Base-by-base conservation (phyloP, 345 rosid genomes). In the Corymbia maculata region DNA sequence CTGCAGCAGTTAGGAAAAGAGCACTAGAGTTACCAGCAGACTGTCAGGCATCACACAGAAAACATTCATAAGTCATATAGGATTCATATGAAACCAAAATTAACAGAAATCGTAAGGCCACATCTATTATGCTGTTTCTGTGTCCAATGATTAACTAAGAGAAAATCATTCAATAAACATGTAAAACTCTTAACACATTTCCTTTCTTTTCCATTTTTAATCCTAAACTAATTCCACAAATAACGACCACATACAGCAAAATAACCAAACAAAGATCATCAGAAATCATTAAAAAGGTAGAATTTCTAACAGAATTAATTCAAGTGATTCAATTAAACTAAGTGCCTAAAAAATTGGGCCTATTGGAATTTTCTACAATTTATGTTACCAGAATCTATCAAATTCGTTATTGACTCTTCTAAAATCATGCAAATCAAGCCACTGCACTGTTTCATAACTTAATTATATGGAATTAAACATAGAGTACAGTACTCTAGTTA, bases 1-100 rank as follows among this genome's bases (percentile, higher is more conserved):
- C 99, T 57, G 99, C 97, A 51, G 99, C 99, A 80, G 99, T 98
- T 70, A 98, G 94, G 93, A 97, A 98, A 86, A 98, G 98, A 51
- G 99, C 99, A 92, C 99, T 96, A 88, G 99, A 98, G 91, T 95
- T 96, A 82, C 95, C 93, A 79, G 97, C 89, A 89, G 94, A 93
- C 99, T 97, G 98, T 91, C 88, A 92, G 47, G 88, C 47, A 92
- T 85, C 87, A 93, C 88, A 90, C 44, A 90, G 30, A 89, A 88
- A 88, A 50, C 84, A 88, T 51, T 87, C 86, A 86, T 86, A 59
- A 89, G 91, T 87, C 87, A 88, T 51, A 82, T 51, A 32, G 30
- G 26, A 75, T 75, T 75, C 82, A 75, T 21, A 42, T 9, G 22
- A 32, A 36, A 57, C 84, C n/a, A 75, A 66, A 51, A 70, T 49